Evolutionary conservation across 2,329 filamentous ascomycete genomes (phyloP), one percentile per base, ranked within the genome.

Genomic region (Monilinia vaccinii-corymbosi): DNA sequence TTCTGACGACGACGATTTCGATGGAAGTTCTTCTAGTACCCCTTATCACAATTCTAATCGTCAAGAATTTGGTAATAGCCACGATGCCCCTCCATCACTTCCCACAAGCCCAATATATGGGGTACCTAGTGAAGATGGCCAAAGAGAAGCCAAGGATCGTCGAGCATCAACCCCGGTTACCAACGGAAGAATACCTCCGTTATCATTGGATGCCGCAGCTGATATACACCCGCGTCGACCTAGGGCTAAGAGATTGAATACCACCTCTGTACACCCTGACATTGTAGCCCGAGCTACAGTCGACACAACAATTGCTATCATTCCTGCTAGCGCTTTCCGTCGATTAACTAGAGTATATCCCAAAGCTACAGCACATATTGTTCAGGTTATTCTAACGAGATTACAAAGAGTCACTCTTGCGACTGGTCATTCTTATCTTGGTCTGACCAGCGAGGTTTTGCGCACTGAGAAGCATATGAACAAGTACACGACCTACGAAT

Each of bases 291-390:
- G 94, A 65, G 94, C 94, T 7, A 95, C 91, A 18, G 88, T 95
- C 28, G 95, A 99, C 71, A 99, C 94, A 0, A 99, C 95, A 0
- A 97, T 99, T 73, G 94, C 94, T 7, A 95, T 99, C 64, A 99
- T 99, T 60, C 95, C 95, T 1, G 94, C 94, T 0, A 96, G 91
- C 71, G 95, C 94, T 4, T 99, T 99, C 69, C 85, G 91, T 57
- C 86, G 95, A 10, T 78, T 99, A 56, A 99, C 96, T 55, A 85
- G 90, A 70, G 87, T 97, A 28, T 99, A 97, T 68, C 94, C 94
- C 11, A 96, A 95, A 75, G 92, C 95, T 11, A 97, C 94, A 2
- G 88, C 94, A 1, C 95, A 99, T 70, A 97, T 99, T 64, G 91
- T 99, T 7, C 94, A 99, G 71, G 93, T 99, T 49, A 99, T 99